phyloP scores from a whole-genome alignment of 1,284 basidiomycete genomes.

The Psilocybe mexicana region DNA sequence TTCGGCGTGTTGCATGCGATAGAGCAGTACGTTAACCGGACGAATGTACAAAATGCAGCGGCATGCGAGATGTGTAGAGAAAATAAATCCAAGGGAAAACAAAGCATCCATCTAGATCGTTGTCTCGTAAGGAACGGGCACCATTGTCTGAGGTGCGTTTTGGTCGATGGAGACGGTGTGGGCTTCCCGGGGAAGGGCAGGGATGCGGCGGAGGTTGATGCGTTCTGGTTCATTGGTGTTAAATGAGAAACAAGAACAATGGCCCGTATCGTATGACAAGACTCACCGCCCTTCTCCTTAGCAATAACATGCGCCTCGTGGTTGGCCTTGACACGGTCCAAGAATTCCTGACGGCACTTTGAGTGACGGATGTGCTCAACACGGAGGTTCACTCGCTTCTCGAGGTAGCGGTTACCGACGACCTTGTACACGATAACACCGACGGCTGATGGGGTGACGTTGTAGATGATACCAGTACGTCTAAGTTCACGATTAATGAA shows the following conservation, averaged over 20 bases:
- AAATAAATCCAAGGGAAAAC: constrained; percentile 8
- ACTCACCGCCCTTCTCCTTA: constrained; percentile 87
- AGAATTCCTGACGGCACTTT: constrained; percentile 98
- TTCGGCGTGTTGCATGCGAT: constrained; percentile 24
- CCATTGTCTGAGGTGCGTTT: constrained; percentile 93
- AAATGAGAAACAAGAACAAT: constrained; percentile 4
- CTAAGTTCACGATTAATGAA: constrained; percentile 38
- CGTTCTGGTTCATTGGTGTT: constrained; percentile 54
- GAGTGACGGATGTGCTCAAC: constrained; percentile 98
- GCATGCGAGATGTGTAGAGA: constrained; percentile 15
- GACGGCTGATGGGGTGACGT: constrained; percentile 93
- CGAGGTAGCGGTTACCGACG: constrained; percentile 98
- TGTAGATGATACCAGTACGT: constrained; percentile 97
- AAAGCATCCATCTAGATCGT: constrained; percentile 62
- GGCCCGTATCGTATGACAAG: background rate
- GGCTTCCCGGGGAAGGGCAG: constrained; percentile 81
- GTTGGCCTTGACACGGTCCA: constrained; percentile 95
- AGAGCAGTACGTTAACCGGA: constrained; percentile 15
- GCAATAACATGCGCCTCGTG: constrained; percentile 83
- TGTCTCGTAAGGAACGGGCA: constrained; percentile 88
- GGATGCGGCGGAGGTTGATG: constrained; percentile 85
- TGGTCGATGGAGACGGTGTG: constrained; percentile 73
- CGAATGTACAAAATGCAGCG: constrained; percentile 31
- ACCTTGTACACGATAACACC: constrained; percentile 99
- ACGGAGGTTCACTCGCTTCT: constrained; percentile 99